Evolutionary conservation across 768 basidiomycete genomes (phyloP).

Genomic region (Ramaria rubella): DNA sequence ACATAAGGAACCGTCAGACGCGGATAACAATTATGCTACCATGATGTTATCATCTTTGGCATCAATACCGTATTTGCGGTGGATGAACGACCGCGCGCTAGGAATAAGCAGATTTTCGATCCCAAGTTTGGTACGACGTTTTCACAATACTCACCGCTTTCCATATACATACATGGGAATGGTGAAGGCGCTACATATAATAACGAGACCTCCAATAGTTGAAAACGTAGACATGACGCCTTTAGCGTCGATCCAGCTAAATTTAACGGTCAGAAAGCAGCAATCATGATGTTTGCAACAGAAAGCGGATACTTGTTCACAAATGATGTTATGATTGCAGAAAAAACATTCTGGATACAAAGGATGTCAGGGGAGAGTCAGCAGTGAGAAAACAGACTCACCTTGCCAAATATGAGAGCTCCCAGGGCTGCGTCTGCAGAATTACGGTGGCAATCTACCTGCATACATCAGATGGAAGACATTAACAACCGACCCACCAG

Average conservation of each 20-base stretch:
- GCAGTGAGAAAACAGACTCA: neutral
- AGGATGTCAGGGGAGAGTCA: neutral
- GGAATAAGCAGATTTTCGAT: neutral
- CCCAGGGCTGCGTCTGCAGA: slow-evolving; percentile 16
- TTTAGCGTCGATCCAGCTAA: slow-evolving; percentile 7
- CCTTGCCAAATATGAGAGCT: slow-evolving; percentile 14
- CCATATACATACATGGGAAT: slow-evolving; percentile 11
- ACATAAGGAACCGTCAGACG: no score
- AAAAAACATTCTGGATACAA: neutral
- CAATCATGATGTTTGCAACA: neutral
- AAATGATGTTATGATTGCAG: slow-evolving; percentile 1
- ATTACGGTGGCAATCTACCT: slow-evolving; percentile 16
- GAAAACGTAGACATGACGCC: slow-evolving; percentile 9
- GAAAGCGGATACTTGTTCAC: slow-evolving; percentile 6
- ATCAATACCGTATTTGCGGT: slow-evolving; percentile 7
- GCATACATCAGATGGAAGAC: neutral
- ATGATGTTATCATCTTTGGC: no score
- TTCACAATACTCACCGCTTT: slow-evolving; percentile 1
- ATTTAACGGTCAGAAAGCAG: neutral
- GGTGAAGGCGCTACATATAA: slow-evolving; percentile 6
- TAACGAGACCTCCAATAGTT: slow-evolving; percentile 8
- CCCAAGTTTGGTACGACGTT: neutral
- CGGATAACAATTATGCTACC: no score
- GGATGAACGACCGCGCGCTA: slow-evolving; percentile 5
- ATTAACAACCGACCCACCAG: neutral